A percentile compares a stretch with the other conserved stretches of the same genome.
Evolutionary conservation across 2,329 filamentous ascomycete species (phyloP).

Genomic region (Calonectria hawksworthii): DNA sequence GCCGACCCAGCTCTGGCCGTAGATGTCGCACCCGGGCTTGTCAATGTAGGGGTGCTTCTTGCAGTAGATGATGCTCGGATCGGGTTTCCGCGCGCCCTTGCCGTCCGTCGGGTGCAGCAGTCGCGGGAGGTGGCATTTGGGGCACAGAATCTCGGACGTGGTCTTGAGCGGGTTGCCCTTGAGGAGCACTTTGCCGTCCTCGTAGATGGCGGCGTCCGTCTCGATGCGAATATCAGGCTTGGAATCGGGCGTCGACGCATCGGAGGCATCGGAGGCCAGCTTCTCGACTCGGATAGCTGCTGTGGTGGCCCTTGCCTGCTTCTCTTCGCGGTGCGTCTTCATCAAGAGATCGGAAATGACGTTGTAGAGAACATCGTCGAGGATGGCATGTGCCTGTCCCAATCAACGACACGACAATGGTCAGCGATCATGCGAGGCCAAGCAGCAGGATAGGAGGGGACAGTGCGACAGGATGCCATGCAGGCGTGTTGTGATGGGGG

Average conservation of each 20-base stretch:
- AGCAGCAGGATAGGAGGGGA: neutral
- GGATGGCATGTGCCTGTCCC: conserved; percentile 71
- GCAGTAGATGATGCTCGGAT: conserved; percentile 81
- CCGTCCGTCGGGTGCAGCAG: conserved; percentile 81
- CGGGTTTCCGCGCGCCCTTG: conserved; percentile 74
- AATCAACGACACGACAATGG: conserved; percentile 19
- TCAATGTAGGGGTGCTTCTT: conserved; percentile 84
- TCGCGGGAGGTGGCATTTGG: conserved; percentile 80
- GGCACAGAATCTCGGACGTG: conserved; percentile 79
- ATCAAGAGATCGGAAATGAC: conserved; percentile 82
- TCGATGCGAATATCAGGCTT: conserved; percentile 71
- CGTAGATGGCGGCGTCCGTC: conserved; percentile 78
- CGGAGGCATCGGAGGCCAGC: conserved; percentile 68
- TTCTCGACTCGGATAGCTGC: conserved; percentile 76
- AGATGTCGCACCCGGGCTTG: conserved; percentile 83
- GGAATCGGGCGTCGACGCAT: conserved; percentile 66
- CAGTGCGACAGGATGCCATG: neutral
- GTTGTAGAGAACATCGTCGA: conserved; percentile 83
- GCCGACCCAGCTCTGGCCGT: conserved; percentile 84
- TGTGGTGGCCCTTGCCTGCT: conserved; percentile 77
- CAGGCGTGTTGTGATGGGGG: neutral
- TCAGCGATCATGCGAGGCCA: conserved; percentile 32
- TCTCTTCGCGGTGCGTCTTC: conserved; percentile 83
- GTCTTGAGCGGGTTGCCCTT: conserved; percentile 81
- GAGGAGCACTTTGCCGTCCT: conserved; percentile 76